Evolutionary conservation across 1,284 basidiomycete genomes (phyloP).

Genomic region (Fistulinella cinereoalba): DNA sequence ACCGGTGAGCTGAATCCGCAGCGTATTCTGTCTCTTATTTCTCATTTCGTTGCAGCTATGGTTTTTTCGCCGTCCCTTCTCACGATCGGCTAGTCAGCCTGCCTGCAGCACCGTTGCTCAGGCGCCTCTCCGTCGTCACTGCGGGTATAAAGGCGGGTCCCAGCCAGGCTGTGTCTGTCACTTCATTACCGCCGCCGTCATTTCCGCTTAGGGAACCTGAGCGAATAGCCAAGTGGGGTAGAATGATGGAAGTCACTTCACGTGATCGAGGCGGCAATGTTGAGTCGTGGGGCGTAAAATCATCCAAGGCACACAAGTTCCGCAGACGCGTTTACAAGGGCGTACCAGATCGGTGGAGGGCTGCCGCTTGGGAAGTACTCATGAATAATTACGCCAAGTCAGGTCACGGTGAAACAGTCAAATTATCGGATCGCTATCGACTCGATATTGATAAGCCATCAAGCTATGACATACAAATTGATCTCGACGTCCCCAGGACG

Average conservation of each 20-base stretch:
- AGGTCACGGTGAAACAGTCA: conserved; percentile 42
- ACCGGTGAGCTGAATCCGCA: conserved; percentile 57
- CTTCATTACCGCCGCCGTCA: conserved; percentile 46
- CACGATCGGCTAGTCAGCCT: conserved; percentile 77
- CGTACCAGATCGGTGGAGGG: conserved; percentile 93
- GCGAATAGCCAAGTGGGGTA: conserved; percentile 83
- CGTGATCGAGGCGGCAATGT: conserved; percentile 78
- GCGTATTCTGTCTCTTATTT: conserved; percentile 14
- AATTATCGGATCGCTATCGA: conserved; percentile 55
- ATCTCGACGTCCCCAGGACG: conserved; percentile 95
- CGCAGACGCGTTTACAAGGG: conserved; percentile 88
- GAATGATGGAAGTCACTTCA: conserved; percentile 72
- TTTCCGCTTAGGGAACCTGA: conserved; percentile 61
- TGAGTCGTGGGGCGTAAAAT: conserved; percentile 67
- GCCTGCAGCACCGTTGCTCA: conserved; percentile 59
- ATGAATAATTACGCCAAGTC: conserved; percentile 50
- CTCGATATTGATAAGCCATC: conserved; percentile 76
- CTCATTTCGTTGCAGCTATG: conserved; percentile 58
- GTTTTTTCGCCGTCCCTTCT: conserved; percentile 74
- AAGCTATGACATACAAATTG: conserved; percentile 94
- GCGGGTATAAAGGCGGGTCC: conserved; percentile 44
- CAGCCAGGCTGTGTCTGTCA: conserved; percentile 39
- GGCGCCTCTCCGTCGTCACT: conserved; percentile 51
- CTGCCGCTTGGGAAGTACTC: conserved; percentile 87
- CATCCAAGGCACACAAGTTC: conserved; percentile 62